Base-by-base conservation (phyloP, 2,329 filamentous ascomycete species). In the Paracoccidioides lutzii region DNA sequence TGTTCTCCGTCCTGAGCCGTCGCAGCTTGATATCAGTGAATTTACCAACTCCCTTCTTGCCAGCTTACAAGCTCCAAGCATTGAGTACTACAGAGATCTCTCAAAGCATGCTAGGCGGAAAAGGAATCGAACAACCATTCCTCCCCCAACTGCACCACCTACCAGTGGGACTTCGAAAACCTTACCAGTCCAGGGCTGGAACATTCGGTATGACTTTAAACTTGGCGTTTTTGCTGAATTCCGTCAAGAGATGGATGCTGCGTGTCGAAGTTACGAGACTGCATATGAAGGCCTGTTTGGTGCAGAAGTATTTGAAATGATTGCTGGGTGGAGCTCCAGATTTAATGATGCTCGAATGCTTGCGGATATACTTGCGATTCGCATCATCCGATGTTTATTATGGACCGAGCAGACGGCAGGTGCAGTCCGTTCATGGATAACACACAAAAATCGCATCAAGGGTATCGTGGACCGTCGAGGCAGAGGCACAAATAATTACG, bases 301-400 rank as follows among this genome's bases (percentile, higher is more conserved):
- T 15, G 77, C 84, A 33, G 91, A 96, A 64, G 80, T 95, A 5
- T 83, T 96, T 63, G 90, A 95, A 65, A 84, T 85, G 12, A 91
- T 95, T 57, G 86, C 90, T 3, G 90, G 83, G 65, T 96, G 90
- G 90, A 90, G 83, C 62, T 83, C 88, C 14, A 81, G 90, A 58
- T 98, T 91, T 80, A 88, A 95, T 66, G 89, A 97, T 69, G 89
- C 88, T n/a, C 82, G 93, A n/a, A 73, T 93, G 35, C 70, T 97
- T 41, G 86, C 88, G 2, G 93, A 98, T 68, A 73, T 85, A 9
- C 81, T 94, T 60, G 83, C 88, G 0, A 80, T 96, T 53, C 85
- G 91, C 51, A 83, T 86, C 54, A 76, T 97, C 15, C 83, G 91
- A 41, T 93, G 90, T 66, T 76, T 94, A 53, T 72, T 97, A 4